Base-by-base conservation (phyloP, 805 yeast genomes). In the Saccharomycopsis amapae region DNA sequence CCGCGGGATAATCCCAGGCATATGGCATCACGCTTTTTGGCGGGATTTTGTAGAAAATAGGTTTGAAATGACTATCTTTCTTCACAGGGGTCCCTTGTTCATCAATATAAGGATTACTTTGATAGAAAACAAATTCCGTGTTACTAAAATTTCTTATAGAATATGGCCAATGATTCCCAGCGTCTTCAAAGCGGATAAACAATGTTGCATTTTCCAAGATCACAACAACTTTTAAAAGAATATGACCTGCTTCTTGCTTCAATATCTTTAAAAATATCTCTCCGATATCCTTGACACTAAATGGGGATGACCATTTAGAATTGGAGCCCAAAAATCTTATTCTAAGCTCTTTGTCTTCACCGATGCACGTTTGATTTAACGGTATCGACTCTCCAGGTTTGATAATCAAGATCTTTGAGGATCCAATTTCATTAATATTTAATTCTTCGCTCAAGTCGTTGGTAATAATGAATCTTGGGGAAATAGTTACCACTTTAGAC, bases 1-100 rank as follows among this genome's bases (percentile, higher is more conserved):
- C 97, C 43, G 94, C 87, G 1, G 98, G 98, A 63, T 76, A 93
- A 61, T 93, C 98, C 89, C 96, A 93, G 0, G 98, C 86, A 61
- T 93, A 93, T 0, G 97, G 96, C 97, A 93, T 93, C 2, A 87
- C 95, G 63, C 96, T 85, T 57, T 78, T 78, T 1, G 95, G 79
- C 0, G 97, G 97, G 10, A 94, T 72, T 38, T 77, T 74, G 60
- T 90, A 93, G 56, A 72, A 78, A 9, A 87, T 71, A 0, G 97
- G 96, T 51, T 77, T 79, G 63, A 82, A 89, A 10, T 73, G 72
- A 2, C 70, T 67, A 40, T 73, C 79, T 1, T 66, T 59, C 23
- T 66, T 71, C 2, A 68, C 70, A 9, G 70, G 63, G 43, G 73
- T 73, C 17, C 79, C 81, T 43, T 85, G 86, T 48, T 79, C 84